Base-by-base conservation (phyloP, 1,284 basidiomycete species). In the Singerocomus inundabilis region DNA sequence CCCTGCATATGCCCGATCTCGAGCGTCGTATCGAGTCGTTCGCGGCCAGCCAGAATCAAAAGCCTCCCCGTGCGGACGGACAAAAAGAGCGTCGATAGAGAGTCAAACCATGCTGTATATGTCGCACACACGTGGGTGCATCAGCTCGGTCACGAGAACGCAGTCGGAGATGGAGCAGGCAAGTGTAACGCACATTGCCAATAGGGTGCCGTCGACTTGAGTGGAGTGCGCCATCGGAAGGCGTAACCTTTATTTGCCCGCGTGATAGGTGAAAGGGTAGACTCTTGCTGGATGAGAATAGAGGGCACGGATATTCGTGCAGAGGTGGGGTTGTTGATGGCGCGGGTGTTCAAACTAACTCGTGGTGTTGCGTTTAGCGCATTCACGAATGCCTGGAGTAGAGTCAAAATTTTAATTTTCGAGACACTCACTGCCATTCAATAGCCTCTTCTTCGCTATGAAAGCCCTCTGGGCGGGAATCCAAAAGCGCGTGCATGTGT, bases 1-100 rank as follows among this genome's bases (percentile, higher is more conserved):
- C 95, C 95, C 71, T 91, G 87, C 96, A 99, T 98, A 70, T 99
- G 96, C 0, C 94, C 97, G 43, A 99, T 95, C 89, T 97, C 98
- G 35, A 99, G 78, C 57, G 92, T 86, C 57, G 84, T 88, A 66
- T 99, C 97, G 2, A 99, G 80, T 8, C 94, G 76, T 61, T 99
- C 96, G 9, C 94, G 87, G 0, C 95, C 95, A 0, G 97, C 96
- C 11, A 99, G 77, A 4, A 98, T 80, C 28, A 99, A 79, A 26
- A 99, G 70, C 13, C 94, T 83, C 0, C 94, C 94, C 0, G 91
- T 82, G 15, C 85, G 80, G 0, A 85, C 81, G 0, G 76, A 67
- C 4, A 98, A 75, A 70, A 99, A 99, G 24, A 80, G 78, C 16
- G 71, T 70, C 4, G 92, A 95, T 1, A 99, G 76, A 0, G 87